A percentile compares a stretch with the other conserved stretches of the same genome.
Conservation (phyloP, 2,329 filamentous ascomycete genomes). For the Leptographium galeiforme region DNA sequence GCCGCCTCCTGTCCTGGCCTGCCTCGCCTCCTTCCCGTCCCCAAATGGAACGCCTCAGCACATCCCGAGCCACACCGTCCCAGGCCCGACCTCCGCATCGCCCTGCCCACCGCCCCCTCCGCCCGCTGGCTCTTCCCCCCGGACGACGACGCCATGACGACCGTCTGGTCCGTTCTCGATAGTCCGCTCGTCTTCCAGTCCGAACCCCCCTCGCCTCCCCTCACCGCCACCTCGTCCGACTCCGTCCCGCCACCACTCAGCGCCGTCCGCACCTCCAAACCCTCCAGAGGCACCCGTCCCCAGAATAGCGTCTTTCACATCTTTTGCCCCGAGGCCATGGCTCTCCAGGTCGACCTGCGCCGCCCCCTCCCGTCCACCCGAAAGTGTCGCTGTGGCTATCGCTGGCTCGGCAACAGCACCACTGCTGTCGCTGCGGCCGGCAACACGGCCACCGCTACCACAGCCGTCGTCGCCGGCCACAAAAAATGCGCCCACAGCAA, state of each 20-base stretch:
- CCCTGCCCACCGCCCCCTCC: conserved; percentile 4
- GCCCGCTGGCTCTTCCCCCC: conserved; percentile 8
- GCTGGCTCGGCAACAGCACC: conserved; percentile 13
- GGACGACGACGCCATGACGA: conserved; percentile 14
- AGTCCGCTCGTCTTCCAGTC: conserved; percentile 15
- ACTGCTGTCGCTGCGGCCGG: background rate
- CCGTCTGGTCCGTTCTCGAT: conserved; percentile 14
- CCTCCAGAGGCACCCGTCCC: conserved; percentile 10
- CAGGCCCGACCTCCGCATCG: background rate
- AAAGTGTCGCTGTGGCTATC: conserved; percentile 23
- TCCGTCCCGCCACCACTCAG: background rate
- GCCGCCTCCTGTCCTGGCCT: conserved; percentile 16
- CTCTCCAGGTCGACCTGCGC: conserved; percentile 22
- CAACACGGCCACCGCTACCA: conserved; percentile 7
- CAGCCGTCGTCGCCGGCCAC: background rate
- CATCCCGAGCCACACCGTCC: background rate
- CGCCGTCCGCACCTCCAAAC: background rate
- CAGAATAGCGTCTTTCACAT: conserved; percentile 26
- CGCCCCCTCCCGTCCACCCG: conserved; percentile 14
- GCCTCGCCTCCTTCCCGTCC: conserved; percentile 17
- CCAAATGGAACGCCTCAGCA: conserved; percentile 2
- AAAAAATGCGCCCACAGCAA: background rate
- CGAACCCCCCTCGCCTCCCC: conserved; percentile 14
- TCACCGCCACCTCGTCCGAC: conserved; percentile 6
- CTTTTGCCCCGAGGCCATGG: conserved; percentile 26